Base-by-base conservation (phyloP, 1,139 yeast species). In the Candida pseudoviswanathii region DNA sequence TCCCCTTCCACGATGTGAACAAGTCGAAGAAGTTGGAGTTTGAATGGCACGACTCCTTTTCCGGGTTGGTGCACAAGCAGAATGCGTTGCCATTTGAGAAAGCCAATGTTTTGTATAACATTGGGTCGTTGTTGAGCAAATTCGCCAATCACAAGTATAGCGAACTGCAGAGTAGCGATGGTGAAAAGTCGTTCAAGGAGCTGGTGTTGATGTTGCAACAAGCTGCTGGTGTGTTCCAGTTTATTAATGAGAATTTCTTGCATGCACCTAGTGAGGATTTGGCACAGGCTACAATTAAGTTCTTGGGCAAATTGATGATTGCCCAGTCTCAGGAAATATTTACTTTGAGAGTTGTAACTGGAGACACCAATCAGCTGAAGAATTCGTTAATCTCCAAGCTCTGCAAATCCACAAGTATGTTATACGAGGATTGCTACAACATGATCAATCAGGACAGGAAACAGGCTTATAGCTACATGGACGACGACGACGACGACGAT, bases 291-390 rank as follows among this genome's bases (percentile, higher is more conserved):
- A 84, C 91, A 1, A 82, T 89, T 21, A 77, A 77, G 46, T 86
- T 89, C 44, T 75, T 92, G 49, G 67, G 78, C 11, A 79, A 78
- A 55, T 66, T 92, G 52, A 82, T 85, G 82, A 73, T 90, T 51
- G 95, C 96, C 0, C 97, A 94, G 64, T 89, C 95, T 2, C 97
- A 91, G 63, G 97, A 94, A 58, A 78, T 88, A 8, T 91, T 92
- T 62, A 70, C 86, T 4, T 68, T 86, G 60, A 86, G 83, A 56
- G 80, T 85, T 29, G 67, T 90, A 39, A 77, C 76, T 44, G 75
- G 73, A 5, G 80, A 76, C 54, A 58, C 71, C 46, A 73, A 72
- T 31, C 80, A 74, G 54, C 67, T 70, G 45, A 85, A 84, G 59
- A 84, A 86, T 41, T 81, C 94, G 0, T 73, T 92, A 63, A 78